A percentile compares a stretch with the other conserved stretches of the same genome.
phyloP scores from a whole-genome alignment of 805 yeast genomes.

The Nakazawaea ambrosiae region DNA sequence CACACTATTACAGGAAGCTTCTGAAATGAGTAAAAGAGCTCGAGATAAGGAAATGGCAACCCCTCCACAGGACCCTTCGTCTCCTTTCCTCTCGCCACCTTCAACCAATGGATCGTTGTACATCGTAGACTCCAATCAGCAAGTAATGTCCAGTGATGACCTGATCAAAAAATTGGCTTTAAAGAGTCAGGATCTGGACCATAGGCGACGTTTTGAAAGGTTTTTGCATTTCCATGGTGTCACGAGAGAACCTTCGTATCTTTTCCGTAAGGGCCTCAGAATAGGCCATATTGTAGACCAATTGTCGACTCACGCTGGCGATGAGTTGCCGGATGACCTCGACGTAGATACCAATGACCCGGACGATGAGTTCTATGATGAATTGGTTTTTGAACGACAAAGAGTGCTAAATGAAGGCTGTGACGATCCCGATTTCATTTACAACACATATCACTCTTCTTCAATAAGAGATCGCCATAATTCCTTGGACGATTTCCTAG shows the following conservation, averaged over 20 bases:
- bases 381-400: too few species aligned
- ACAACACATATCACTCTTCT: too few species aligned
- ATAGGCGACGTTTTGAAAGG: conserved; percentile 20
- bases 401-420: too few species aligned
- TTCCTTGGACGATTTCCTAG: too few species aligned
- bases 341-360: too few species aligned
- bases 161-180: conserved; percentile 6
- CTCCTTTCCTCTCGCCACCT: conserved; percentile 47
- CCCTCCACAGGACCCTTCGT: conserved; percentile 43
- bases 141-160: conserved; percentile 7
- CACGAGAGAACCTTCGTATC: conserved; percentile 14
- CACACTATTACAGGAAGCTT: conserved; percentile 3
- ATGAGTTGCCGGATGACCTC: too few species aligned
- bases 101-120: conserved; percentile 50
- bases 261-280: too few species aligned
- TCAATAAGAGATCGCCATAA: too few species aligned
- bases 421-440: too few species aligned
- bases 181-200: conserved; percentile 19
- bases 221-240: conserved; percentile 19
- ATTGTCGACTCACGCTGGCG: too few species aligned
- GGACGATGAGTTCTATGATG: too few species aligned
- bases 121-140: conserved; percentile 26
- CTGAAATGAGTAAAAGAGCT: conserved; percentile 20
- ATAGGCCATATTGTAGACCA: too few species aligned
- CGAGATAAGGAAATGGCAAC: conserved; percentile 34